These are phyloP conservation scores for Solanum virginianum DNA, from an alignment of 257 asterid species.

Conservation along the genomic window DNA sequence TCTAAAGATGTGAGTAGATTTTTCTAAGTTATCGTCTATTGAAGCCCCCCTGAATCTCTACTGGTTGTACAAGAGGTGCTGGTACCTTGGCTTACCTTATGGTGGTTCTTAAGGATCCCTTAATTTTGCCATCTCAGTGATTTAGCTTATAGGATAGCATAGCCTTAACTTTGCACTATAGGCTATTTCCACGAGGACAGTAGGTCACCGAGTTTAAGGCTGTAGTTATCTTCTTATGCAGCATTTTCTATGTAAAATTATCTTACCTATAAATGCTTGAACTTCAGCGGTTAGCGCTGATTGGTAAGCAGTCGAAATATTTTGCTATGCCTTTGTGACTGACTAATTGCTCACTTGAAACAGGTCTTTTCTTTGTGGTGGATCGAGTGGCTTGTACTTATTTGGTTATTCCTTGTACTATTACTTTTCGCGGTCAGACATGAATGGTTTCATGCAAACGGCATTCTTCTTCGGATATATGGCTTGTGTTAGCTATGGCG, in stretches of 20 bases:
- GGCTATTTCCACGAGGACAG: not conserved
- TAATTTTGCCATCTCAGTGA: not conserved
- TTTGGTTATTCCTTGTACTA: slow-evolving; percentile 4
- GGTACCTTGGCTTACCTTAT: not conserved
- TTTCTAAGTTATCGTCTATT: not conserved
- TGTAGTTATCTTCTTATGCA: not conserved
- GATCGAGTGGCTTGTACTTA: slow-evolving; percentile 7
- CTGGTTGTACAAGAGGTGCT: not conserved
- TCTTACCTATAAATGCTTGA: not conserved
- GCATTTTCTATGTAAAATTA: not conserved
- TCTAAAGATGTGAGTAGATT: not conserved
- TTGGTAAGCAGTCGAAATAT: not conserved
- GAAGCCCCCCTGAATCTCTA: not conserved
- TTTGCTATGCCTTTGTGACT: not conserved
- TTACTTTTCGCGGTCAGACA: not conserved
- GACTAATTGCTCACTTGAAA: not conserved
- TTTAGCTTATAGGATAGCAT: not conserved
- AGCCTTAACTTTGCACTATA: not conserved
- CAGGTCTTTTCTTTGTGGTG: slow-evolving; percentile 13
- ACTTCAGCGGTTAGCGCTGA: not conserved
- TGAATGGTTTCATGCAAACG: slow-evolving; percentile 9
- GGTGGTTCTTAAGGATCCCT: not conserved
- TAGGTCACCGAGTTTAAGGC: not conserved
- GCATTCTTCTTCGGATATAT: slow-evolving; percentile 13
- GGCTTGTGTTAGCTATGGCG: slow-evolving; percentile 11